Base-by-base conservation (phyloP, 331 rosid species). In the Dryas integrifolia region DNA sequence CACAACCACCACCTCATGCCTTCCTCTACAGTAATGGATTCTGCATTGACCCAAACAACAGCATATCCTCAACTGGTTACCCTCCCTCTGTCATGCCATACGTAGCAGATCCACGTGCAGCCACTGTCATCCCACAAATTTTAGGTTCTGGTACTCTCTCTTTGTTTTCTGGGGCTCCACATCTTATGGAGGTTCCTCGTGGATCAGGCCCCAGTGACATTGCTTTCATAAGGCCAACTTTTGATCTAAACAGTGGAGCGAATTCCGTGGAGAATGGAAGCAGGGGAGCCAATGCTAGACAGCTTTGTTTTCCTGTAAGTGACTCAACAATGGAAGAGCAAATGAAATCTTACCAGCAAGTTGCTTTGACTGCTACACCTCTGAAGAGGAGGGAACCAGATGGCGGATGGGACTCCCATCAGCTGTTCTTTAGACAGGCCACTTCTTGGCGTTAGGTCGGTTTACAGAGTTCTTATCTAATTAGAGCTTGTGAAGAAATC, bases 321-420 rank as follows among this genome's bases (percentile, higher is more conserved):
- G 69, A 58, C 56, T 58, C 76, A 4, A 47, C 59, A 14, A 6
- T 69, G 64, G 79, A 74, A 69, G 83, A 79, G 26, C 79, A 65
- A 58, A 69, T 67, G 70, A 67, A 30, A 67, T 66, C 70, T 50
- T 79, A 59, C 50, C 82, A 73, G 51, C 78, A n/a, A 58, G 75
- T 30, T 59, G 64, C 50, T 26, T 56, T 67, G 58, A 26, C 70
- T 51, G 69, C 74, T 13, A 10, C 68, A 21, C 50, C 78, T 13
- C 38, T 53, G 76, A 79, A 79, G 76, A 74, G 83, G 47, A 61
- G 76, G 65, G 83, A 79, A 56, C 83, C 83, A 21, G 83, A 79
- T 6, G 79, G 83, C 35, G 83, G 83, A 70, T 79, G 83, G 83
- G 79, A 74, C 58, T 74, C 75, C 7, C 79, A 70, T 59, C 79